These are phyloP conservation scores for Punctularia strigosozonata DNA, from an alignment of 768 basidiomycete species.

Conservation along the genomic window DNA sequence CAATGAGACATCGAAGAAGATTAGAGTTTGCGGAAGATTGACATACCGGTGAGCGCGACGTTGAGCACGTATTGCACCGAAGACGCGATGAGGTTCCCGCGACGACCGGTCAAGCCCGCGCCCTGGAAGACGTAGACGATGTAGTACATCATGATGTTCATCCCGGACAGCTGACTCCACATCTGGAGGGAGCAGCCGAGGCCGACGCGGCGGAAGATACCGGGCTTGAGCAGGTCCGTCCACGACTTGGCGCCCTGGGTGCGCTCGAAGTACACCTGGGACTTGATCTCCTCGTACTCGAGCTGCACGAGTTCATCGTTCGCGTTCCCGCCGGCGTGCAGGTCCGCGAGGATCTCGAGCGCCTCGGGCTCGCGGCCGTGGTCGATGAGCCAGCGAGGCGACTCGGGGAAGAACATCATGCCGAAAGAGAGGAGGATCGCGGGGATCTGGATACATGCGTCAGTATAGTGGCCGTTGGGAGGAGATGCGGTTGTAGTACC, in stretches of 20 bases:
- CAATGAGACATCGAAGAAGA: constrained; percentile 1
- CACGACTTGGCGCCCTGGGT: constrained; percentile 63
- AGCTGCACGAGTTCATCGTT: constrained; percentile 52
- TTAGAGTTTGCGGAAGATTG: constrained; percentile 1
- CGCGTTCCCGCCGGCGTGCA: constrained; percentile 54
- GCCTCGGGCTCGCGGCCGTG: constrained; percentile 50
- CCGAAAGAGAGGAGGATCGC: constrained; percentile 57
- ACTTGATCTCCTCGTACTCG: constrained; percentile 57
- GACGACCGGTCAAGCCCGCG: constrained; percentile 63
- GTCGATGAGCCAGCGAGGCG: constrained; percentile 64
- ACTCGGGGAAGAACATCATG: constrained; percentile 60
- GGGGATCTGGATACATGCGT: no score
- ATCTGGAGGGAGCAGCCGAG: constrained; percentile 65
- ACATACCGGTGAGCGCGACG: constrained; percentile 22
- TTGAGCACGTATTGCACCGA: constrained; percentile 46
- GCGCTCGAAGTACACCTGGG: constrained; percentile 46
- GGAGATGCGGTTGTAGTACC: no score
- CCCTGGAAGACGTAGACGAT: constrained; percentile 64
- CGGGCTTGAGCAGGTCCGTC: constrained; percentile 51
- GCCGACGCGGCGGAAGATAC: constrained; percentile 57
- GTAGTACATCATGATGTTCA: constrained; percentile 78
- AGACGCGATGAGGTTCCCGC: constrained; percentile 66
- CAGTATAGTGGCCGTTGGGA: no score
- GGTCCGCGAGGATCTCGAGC: constrained; percentile 59
- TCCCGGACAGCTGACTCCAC: constrained; percentile 69